Base-by-base conservation (phyloP, 768 basidiomycete genomes). In the Auricularia auricula-judae region DNA sequence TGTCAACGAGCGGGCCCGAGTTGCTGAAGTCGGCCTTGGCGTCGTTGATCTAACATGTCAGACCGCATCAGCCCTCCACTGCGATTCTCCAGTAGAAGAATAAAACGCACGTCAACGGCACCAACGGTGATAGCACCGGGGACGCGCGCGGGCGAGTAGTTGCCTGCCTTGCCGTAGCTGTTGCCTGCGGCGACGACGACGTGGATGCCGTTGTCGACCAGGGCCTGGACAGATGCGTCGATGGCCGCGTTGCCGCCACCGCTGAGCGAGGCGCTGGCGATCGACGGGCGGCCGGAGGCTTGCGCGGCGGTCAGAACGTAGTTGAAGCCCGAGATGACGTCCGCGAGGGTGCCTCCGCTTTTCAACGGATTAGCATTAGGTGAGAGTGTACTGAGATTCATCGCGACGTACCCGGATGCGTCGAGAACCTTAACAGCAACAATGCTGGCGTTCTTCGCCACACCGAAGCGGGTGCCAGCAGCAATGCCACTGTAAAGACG, bases 101-200 rank as follows among this genome's bases (percentile, higher is more conserved):
- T 42, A 14, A 42, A 8, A 14, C 39, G 39, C 12, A 42, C 14
- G 75, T 59, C 65, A 23, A 44, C 29, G 14, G 68, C 68, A 44
- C 62, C 68, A 36, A 69, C 64, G 51, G 68, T 69, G 67, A 67
- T 64, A 14, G 67, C 68, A 7, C 21, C 59, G 16, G 65, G 11
- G 43, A 66, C 68, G 44, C 65, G 59, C 12, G 68, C 68, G 23
- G 68, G 68, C 3, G 65, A 66, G 11, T 53, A 47, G 59, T 51
- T 65, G 12, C 29, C 21, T 39, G 68, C 68, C 35, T 69, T 62
- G 47, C 54, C 58, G 61, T 65, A 64, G 61, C 47, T 56, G 65
- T 69, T 69, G n/a, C 66, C 66, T 1, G 67, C 68, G 16, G 68
- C 67, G 62, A 69, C 64, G 33, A 65, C 61, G 44, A 68, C 36